Evolutionary conservation across 129 eudicot genomes (phyloP), one percentile per base, ranked within the genome.

Genomic region (Smallanthus sonchifolius): DNA sequence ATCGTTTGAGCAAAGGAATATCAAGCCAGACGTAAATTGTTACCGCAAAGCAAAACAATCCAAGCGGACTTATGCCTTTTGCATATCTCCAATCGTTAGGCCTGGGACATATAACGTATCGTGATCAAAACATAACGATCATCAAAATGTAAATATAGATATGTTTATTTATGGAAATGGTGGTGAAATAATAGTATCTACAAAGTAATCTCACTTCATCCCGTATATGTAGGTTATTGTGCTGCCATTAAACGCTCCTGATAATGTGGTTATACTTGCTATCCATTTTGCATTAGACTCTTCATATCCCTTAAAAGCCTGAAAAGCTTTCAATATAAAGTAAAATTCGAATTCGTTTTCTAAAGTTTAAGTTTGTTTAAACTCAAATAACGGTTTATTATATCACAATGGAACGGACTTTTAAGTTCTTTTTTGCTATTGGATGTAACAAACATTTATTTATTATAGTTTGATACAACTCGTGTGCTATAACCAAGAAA

Each of bases 241-340:
- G 38, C 95, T 91, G 36, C 95, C 97, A 77, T 88, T 91, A 63
- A 91, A 83, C n/a, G 92, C 95, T 17, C 97, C 95, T 34, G 97
- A 84, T 77, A 91, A 70, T 37, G 95, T 71, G 30, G 97, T 91
- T 52, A 88, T 47, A 75, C 95, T 91, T 69, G 87, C 39, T 5
- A 91, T 89, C 97, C 97, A 91, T 63, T 88, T 86, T 61, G 80
- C 85, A 32, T 80, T 79, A 75, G 89, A 86, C 49, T 79, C 72
- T 36, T 88, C 89, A 83, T 86, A 67, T 55, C 95, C 97, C 68
- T 79, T 78, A 59, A 91, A 91, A 42, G 89, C 89, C 95, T 91
- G 85, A 73, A 79, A 84, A 44, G 10, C 48, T 10, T 10, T 44
- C n/a, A 44, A 10, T 4, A 44, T 44, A 44, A 44, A 44, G 49